A percentile compares a stretch with the other conserved stretches of the same genome.
phyloP scores from a whole-genome alignment of 805 yeast species.

The Candida ipomoeae region DNA sequence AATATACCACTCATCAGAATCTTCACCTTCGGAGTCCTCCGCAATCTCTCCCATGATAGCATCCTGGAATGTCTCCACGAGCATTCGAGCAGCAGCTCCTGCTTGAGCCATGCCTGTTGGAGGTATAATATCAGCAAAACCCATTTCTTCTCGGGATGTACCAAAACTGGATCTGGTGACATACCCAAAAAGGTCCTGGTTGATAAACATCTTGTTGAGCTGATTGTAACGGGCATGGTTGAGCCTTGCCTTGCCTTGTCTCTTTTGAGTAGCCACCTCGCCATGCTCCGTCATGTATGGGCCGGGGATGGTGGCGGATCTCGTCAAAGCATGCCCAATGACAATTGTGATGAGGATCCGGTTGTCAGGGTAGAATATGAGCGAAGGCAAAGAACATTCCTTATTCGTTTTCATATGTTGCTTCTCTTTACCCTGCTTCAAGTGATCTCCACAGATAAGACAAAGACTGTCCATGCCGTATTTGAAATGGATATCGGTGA shows the following conservation, averaged over 20 bases:
- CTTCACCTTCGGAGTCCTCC: conserved; percentile 5
- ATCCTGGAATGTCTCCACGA: conserved; percentile 1
- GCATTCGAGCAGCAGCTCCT: conserved; percentile 1
- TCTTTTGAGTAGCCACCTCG: conserved; percentile 57
- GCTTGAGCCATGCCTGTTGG: not conserved
- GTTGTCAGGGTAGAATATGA: conserved; percentile 6
- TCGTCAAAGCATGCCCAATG: not conserved
- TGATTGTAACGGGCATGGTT: conserved; percentile 50
- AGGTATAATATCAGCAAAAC: not conserved
- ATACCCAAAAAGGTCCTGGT: conserved; percentile 52
- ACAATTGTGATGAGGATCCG: not conserved
- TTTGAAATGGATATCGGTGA: conserved; percentile 19
- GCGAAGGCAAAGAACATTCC: conserved; percentile 8
- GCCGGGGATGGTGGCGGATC: conserved; percentile 40
- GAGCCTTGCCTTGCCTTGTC: conserved; percentile 55
- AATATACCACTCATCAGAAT: conserved; percentile 3
- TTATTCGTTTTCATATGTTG: not conserved
- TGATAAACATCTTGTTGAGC: conserved; percentile 58
- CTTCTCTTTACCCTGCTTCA: not conserved
- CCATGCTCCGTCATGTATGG: conserved; percentile 77
- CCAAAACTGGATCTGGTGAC: conserved; percentile 27
- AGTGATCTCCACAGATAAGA: conserved; percentile 30
- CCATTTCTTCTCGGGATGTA: not conserved
- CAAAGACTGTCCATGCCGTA: conserved; percentile 26
- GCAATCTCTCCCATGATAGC: not conserved